Base-by-base conservation (phyloP, 164 flowering plant species). In the Umbellularia californica region DNA sequence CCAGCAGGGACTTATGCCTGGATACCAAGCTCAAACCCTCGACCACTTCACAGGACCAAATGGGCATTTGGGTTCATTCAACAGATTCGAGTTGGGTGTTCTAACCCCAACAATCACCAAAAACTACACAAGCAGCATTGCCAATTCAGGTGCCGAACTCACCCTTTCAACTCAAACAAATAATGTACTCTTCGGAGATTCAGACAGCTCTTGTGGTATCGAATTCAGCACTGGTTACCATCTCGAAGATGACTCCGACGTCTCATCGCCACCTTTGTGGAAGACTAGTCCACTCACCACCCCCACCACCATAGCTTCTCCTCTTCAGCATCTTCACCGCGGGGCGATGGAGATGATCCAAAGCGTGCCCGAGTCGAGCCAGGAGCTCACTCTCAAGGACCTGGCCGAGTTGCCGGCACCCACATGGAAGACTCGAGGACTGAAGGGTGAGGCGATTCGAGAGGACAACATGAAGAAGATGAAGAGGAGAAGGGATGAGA, bases 321-420 rank as follows among this genome's bases (percentile, higher is more conserved):
- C 83, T 19, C 71, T 82, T 22, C 11, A 41, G 47, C 10, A 41
- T 41, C 47, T 41, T 41, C 84, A 85, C 78, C 79, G 68, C 69
- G 89, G 90, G 81, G 83, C 91, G 24, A 90, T 92, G 95, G 90
- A 90, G 75, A 88, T 90, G 92, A 76, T 92, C 50, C 74, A 76
- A 55, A 77, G 82, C 85, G 81, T 90, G 86, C 90, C 97, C 2
- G 97, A 92, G 75, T 83, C 89, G 0, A 78, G 80, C 17, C 88
- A 88, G 50, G 97, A 93, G 82, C 90, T 93, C 52, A 89, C 97
- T 2, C 71, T 93, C 28, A 84, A 79, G 73, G 97, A 93, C 80
- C 79, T 90, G 0, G 91, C 91, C 3, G 95, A 86, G 58, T 82
- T 82, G 47, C 80, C 79, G 50, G 69, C 41, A 70, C 66, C 68